A percentile compares a stretch with the other conserved stretches of the same genome.
phyloP scores from a whole-genome alignment of 495 filamentous ascomycete genomes.

The Penicillium soppii region DNA sequence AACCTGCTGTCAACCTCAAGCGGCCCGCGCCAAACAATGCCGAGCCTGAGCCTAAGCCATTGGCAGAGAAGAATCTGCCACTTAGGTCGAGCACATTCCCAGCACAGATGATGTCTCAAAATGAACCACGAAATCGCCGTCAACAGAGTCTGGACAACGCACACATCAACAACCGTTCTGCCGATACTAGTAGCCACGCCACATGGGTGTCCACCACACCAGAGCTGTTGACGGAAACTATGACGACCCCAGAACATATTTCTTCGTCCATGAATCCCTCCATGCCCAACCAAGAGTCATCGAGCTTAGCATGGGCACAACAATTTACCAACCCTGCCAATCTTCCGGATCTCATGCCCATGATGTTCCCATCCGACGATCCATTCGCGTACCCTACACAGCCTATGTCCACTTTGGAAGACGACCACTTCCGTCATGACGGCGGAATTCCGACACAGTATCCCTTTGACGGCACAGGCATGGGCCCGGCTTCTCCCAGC shows the following conservation, averaged over 20 bases:
- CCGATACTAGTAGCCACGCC: conserved; percentile 21
- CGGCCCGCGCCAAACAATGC: conserved; percentile 35
- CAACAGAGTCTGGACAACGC: conserved; percentile 37
- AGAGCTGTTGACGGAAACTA: conserved; percentile 30
- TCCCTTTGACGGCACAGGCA: conserved; percentile 15
- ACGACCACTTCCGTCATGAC: conserved; percentile 46
- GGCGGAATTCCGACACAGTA: conserved; percentile 14
- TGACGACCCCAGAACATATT: conserved; percentile 32
- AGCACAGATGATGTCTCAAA: conserved; percentile 28
- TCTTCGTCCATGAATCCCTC: conserved; percentile 16
- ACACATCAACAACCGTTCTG: conserved; percentile 21
- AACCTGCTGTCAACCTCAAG: conserved; percentile 39
- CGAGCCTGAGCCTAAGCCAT: conserved; percentile 25
- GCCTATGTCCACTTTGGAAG: conserved; percentile 67
- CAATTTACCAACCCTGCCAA: conserved; percentile 34
- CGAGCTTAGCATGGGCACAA: conserved; percentile 28
- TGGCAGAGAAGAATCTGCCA: conserved; percentile 32
- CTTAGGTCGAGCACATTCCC: conserved; percentile 53
- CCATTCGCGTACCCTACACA: conserved; percentile 89
- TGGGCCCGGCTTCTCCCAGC: conserved; percentile 17
- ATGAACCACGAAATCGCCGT: conserved; percentile 20
- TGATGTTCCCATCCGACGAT: conserved; percentile 92
- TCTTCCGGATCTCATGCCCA: conserved; percentile 73
- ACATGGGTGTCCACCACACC: conserved; percentile 33
- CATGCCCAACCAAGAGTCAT: conserved; percentile 25